Base-by-base conservation (phyloP, 2,329 filamentous ascomycete species). In the Sporothrix pallida region DNA sequence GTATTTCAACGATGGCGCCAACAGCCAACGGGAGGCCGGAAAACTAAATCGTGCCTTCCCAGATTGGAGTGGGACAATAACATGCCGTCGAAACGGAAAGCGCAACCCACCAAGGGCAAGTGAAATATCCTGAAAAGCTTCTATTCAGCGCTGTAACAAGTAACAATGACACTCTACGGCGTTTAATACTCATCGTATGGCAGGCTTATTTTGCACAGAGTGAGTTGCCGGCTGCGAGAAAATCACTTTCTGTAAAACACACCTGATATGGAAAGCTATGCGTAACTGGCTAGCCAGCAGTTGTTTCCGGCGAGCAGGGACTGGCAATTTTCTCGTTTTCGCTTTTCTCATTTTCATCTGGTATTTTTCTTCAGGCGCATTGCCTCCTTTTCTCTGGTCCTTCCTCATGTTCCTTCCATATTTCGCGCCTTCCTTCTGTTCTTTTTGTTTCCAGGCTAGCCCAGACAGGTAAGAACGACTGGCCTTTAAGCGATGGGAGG, bases 231-330 rank as follows among this genome's bases (percentile, higher is more conserved):
- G 63, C 63, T 46, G 63, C 46, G 23, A 23, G 37, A 23, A 69
- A 42, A 52, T 6, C 50, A 46, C 37, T 48, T 60, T 60, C 37
- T 60, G 37, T 20, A 60, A 71, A 48, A 62, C 42, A 15, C 37
- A 23, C 70, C 70, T 63, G 44, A 72, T 72, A 44, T 72, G 70
- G 70, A 54, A 72, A 72, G 56, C 70, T 65, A 52, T 72, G 70
- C 70, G 70, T 46, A 37, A 63, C 15, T 26, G 69, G 46, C 13
- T 63, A 17, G 26, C 44, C n/a, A 58, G 58, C 26, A 68, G 13
- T 17, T 23, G 37, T 60, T 65, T 37, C 31, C 31, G 31, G 31
- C 31, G 31, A 37, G 37, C 50, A 50, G 15, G 31, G 26, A 50
- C 44, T 50, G 67, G 50, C 48, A 15, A 5, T 44, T 56, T 58